Evolutionary conservation across 306 rosid species (phyloP).

Genomic region (Glycine latifolia): DNA sequence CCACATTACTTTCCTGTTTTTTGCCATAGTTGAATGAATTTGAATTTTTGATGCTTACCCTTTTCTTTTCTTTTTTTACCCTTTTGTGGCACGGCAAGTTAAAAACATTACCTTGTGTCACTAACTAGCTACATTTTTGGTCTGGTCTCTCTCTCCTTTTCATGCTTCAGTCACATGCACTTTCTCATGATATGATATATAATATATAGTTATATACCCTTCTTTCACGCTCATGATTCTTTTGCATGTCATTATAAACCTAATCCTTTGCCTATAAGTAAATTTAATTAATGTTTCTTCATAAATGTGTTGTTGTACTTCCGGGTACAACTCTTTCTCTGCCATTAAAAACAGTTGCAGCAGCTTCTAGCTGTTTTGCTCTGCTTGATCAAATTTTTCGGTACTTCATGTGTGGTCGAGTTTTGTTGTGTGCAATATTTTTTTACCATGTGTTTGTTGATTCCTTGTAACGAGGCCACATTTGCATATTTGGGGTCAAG

Average conservation of each 20-base stretch:
- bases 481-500: slow-evolving; percentile 17
- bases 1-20: slow-evolving; percentile 43
- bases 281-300: slow-evolving; percentile 17
- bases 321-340: slow-evolving; percentile 25
- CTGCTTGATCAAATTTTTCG: slow-evolving; percentile 8
- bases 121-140: slow-evolving; percentile 38
- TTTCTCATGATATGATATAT: neutral
- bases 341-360: slow-evolving; percentile 3
- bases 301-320: slow-evolving; percentile 38
- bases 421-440: slow-evolving; percentile 8
- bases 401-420: slow-evolving; percentile 2
- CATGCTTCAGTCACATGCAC: slow-evolving; percentile 49
- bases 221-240: slow-evolving; percentile 41
- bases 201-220: neutral
- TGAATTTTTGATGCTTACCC: slow-evolving; percentile 35
- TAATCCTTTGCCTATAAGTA: neutral
- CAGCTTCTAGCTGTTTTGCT: neutral
- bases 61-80: neutral
- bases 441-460: slow-evolving; percentile 19
- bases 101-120: slow-evolving; percentile 19
- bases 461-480: slow-evolving; percentile 30
- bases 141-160: slow-evolving; percentile 38
- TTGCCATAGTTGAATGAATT: slow-evolving; percentile 3
- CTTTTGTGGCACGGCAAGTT: slow-evolving; percentile 17
- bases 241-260: slow-evolving; percentile 24